A percentile compares a stretch with the other conserved stretches of the same genome.
Conservation (phyloP, 768 basidiomycete species). For the Rhodotorula toruloides region DNA sequence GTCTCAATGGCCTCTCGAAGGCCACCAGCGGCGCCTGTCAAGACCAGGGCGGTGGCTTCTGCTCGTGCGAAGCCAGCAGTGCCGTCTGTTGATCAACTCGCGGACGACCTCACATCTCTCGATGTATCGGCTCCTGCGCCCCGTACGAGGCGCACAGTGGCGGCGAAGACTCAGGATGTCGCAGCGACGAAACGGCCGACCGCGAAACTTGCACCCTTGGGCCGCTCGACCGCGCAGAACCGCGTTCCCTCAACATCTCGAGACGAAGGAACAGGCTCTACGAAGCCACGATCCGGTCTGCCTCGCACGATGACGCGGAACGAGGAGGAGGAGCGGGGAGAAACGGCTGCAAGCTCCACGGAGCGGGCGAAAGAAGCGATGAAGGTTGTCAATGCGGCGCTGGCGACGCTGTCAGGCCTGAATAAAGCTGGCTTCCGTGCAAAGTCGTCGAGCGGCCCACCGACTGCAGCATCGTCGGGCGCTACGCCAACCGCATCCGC, state of each 20-base stretch:
- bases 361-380: constrained; percentile 29
- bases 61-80: not conserved
- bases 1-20: too few relatives aligned
- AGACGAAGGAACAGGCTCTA: not conserved
- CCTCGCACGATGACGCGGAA: too few relatives aligned
- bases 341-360: not conserved
- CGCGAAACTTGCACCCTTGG: not conserved
- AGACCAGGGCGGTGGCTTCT: not conserved
- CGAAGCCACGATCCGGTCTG: not conserved
- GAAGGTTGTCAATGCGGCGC: constrained; percentile 13
- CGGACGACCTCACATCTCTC: constrained; percentile 3
- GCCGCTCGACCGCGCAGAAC: not conserved
- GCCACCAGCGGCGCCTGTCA: not conserved
- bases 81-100: constrained; percentile 5
- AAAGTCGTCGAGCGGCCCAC: not conserved
- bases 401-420: constrained; percentile 12
- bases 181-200: not conserved
- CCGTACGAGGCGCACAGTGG: too few relatives aligned
- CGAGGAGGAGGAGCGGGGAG: too few relatives aligned
- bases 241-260: constrained; percentile 6
- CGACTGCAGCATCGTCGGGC: not conserved
- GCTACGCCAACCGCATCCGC: too few relatives aligned
- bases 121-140: not conserved
- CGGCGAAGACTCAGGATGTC: too few relatives aligned
- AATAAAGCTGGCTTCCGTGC: constrained; percentile 26